Evolutionary conservation across 179 eudicot genomes (phyloP).

Genomic region (Camellia oleifera): DNA sequence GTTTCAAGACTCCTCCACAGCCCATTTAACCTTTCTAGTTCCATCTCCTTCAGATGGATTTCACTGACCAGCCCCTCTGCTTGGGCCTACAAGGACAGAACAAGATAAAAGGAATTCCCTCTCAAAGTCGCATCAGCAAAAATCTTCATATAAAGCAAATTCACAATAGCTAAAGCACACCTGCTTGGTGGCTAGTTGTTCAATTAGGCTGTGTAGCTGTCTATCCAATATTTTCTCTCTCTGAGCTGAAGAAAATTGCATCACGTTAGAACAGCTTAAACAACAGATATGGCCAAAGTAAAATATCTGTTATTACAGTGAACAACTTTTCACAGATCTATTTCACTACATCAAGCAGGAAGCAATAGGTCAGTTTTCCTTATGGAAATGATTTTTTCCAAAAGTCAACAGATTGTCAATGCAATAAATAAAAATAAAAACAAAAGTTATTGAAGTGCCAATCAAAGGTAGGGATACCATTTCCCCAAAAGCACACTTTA

Average conservation of each 20-base stretch:
- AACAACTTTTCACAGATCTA: neutral
- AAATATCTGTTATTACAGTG: neutral
- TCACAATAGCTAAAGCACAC: constrained; percentile 25
- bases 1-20: constrained; percentile 60
- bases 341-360: constrained; percentile 2
- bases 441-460: neutral
- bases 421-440: neutral
- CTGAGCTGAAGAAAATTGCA: constrained; percentile 56
- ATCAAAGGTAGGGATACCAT: neutral
- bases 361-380: neutral
- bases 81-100: constrained; percentile 56
- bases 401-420: neutral
- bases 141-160: neutral
- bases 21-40: constrained; percentile 70
- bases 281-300: neutral
- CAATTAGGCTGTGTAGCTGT: constrained; percentile 92
- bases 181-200: constrained; percentile 92
- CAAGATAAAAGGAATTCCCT: neutral
- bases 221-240: constrained; percentile 90
- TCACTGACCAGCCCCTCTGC: constrained; percentile 82
- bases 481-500: neutral
- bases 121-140: neutral
- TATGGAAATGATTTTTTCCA: neutral
- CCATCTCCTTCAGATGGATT: constrained; percentile 79
- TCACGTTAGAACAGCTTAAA: neutral